phyloP scores from a whole-genome alignment of 495 filamentous ascomycete genomes.

The Amphirosellinia nigrospora region DNA sequence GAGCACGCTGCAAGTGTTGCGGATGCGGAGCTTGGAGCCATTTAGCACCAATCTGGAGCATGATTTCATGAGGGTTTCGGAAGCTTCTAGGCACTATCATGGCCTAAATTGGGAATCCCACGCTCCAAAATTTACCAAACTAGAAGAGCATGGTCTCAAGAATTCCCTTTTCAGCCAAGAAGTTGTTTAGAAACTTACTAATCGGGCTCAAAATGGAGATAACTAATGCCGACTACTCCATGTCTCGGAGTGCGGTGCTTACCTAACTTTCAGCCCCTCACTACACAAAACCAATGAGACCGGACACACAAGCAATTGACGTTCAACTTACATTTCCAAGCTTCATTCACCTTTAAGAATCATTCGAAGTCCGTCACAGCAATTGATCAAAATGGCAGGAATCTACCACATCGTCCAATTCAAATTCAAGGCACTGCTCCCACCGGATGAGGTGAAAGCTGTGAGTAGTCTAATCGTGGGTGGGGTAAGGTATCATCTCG shows the following conservation, averaged over 20 bases:
- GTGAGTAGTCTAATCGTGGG: conserved; percentile 43
- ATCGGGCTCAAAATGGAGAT: too few relatives aligned
- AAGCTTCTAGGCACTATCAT: too few relatives aligned
- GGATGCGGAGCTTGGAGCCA: conserved; percentile 9
- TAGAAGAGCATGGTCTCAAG: too few relatives aligned
- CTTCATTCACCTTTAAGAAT: neutral
- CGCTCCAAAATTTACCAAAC: too few relatives aligned
- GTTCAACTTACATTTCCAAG: neutral
- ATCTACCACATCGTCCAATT: conserved; percentile 65
- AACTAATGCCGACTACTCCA: neutral
- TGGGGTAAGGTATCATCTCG: neutral
- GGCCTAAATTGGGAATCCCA: too few relatives aligned
- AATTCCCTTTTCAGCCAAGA: too few relatives aligned
- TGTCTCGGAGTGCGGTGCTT: conserved; percentile 1
- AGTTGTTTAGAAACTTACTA: too few relatives aligned
- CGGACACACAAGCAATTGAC: neutral
- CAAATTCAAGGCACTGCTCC: conserved; percentile 56
- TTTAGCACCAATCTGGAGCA: too few relatives aligned
- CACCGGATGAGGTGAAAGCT: conserved; percentile 47
- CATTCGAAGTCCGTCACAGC: neutral
- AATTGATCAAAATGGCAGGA: conserved; percentile 48
- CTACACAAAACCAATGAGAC: neutral
- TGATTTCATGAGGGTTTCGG: too few relatives aligned
- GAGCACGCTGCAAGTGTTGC: neutral
- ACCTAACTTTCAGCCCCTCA: neutral